Conservation (phyloP, 1,284 basidiomycete species). For the Trichosporon sp. region DNA sequence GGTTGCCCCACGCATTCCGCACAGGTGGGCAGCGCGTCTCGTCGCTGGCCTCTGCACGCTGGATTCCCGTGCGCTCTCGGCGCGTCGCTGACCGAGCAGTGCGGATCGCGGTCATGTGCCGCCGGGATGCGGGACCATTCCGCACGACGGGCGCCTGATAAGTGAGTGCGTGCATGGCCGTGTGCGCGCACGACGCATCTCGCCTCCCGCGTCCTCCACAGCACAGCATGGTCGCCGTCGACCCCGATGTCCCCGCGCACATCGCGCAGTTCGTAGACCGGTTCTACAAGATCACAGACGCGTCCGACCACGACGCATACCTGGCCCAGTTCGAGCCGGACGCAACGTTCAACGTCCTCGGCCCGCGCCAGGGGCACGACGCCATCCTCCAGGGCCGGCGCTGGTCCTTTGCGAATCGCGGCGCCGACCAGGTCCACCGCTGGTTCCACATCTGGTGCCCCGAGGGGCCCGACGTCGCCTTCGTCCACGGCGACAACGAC, state of each 20-base stretch:
- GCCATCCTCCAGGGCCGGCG: neutral
- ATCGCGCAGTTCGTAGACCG: neutral
- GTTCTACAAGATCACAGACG: slow-evolving; percentile 8
- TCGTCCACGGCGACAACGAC: slow-evolving; percentile 5
- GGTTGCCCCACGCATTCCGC: neutral
- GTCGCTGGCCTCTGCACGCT: too few relatives aligned
- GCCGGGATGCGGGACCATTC: neutral
- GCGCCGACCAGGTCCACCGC: neutral
- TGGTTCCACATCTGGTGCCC: neutral
- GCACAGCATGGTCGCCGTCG: neutral
- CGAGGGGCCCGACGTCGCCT: neutral
- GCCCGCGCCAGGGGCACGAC: neutral
- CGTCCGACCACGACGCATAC: neutral
- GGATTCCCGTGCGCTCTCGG: neutral
- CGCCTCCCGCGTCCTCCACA: neutral
- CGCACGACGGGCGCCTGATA: neutral
- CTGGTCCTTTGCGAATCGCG: neutral
- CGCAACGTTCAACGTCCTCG: neutral
- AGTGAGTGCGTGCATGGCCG: neutral
- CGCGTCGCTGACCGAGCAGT: neutral
- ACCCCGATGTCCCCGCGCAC: neutral
- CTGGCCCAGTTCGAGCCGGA: slow-evolving; percentile 2
- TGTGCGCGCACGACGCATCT: too few relatives aligned
- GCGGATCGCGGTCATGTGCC: neutral
- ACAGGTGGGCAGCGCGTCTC: neutral